A percentile compares a stretch with the other conserved stretches of the same genome.
Conservation (phyloP, 371 early-diverging fungal species). For the Mortierella sp. region DNA sequence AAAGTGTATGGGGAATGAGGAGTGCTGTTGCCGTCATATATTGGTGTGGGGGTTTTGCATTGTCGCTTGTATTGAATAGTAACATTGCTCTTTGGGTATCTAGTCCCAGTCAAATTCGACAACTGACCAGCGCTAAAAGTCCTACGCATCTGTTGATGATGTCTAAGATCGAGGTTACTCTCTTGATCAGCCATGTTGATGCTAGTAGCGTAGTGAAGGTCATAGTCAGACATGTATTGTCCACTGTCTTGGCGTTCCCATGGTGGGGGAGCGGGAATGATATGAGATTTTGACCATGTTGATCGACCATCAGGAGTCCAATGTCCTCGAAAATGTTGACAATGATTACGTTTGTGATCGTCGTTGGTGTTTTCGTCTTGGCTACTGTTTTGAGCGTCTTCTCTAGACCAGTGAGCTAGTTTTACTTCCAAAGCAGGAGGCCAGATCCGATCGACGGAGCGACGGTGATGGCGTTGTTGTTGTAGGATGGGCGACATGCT, state of each 20-base stretch:
- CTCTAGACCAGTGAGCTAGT: conserved; percentile 6
- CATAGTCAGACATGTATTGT: not conserved
- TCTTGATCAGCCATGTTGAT: not conserved
- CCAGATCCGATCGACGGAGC: conserved; percentile 39
- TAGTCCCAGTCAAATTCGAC: not conserved
- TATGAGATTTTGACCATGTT: not conserved
- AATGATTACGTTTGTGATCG: not conserved
- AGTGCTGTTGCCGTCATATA: not conserved
- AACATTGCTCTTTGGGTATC: conserved; percentile 4
- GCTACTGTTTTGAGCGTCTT: not conserved
- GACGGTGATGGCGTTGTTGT: conserved; percentile 37
- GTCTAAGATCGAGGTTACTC: not conserved
- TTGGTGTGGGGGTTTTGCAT: not conserved
- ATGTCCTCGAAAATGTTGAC: not conserved
- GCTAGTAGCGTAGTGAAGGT: not conserved
- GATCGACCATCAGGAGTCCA: not conserved
- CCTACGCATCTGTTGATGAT: not conserved
- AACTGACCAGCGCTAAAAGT: not conserved
- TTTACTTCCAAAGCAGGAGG: conserved; percentile 12
- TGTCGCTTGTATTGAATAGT: conserved; percentile 9
- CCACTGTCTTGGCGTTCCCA: not conserved
- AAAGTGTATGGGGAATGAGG: not conserved
- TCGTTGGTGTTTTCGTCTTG: not conserved
- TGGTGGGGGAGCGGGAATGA: conserved; percentile 23
- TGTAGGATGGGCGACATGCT: not conserved